A percentile compares a stretch with the other conserved stretches of the same genome.
Conservation (phyloP, 1,284 basidiomycete genomes). For the Leccinum holopus region DNA sequence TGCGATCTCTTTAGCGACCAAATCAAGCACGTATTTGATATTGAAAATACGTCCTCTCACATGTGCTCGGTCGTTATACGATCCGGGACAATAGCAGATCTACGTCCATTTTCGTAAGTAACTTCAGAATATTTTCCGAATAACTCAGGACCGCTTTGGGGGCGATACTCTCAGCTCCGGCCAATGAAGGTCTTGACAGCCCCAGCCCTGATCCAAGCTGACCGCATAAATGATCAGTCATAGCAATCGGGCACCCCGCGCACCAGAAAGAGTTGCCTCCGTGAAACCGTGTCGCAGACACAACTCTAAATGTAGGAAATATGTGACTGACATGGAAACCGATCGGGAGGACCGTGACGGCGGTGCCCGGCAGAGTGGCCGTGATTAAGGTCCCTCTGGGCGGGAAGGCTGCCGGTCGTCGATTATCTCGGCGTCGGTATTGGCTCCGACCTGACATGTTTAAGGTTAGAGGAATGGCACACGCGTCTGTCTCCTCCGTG, state of each 20-base stretch:
- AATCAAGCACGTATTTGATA: constrained; percentile 36
- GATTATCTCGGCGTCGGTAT: constrained; percentile 27
- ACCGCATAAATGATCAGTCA: constrained; percentile 12
- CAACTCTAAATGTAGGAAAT: constrained; percentile 11
- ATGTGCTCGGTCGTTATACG: constrained; percentile 33
- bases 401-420: constrained; percentile 13
- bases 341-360: constrained; percentile 24
- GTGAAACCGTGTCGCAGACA: constrained; percentile 22
- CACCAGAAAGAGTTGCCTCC: constrained; percentile 16
- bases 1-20: constrained; percentile 30
- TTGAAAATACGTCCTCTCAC: constrained; percentile 36
- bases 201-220: constrained; percentile 19
- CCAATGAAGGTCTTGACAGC: constrained; percentile 22
- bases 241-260: constrained; percentile 15
- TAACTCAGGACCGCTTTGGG: constrained; percentile 17
- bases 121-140: constrained; percentile 19
- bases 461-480: constrained; percentile 22
- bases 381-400: constrained; percentile 17
- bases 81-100: constrained; percentile 29
- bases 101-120: constrained; percentile 28
- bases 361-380: constrained; percentile 24
- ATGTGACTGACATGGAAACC: constrained; percentile 22
- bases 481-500: constrained; percentile 27
- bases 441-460: constrained; percentile 26
- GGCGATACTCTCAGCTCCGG: constrained; percentile 20